Evolutionary conservation across 2,329 filamentous ascomycete species (phyloP), one percentile per base, ranked within the genome.

Genomic region (Verticillium klebahnii): DNA sequence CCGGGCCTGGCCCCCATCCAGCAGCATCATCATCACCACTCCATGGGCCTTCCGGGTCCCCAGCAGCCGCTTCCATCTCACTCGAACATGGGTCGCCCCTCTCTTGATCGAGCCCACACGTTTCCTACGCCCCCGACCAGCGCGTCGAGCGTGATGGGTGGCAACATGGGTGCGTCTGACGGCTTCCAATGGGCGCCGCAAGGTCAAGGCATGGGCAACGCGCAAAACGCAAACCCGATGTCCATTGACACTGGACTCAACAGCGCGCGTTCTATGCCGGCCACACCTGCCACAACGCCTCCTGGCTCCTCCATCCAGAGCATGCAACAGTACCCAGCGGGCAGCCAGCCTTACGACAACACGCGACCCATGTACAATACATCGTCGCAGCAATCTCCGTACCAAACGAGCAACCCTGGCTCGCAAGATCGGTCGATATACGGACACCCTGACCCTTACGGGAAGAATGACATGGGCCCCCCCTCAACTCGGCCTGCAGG

Each of bases 111-210:
- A 59, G 89, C 93, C 17, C 91, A 97, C 74, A 96, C 93, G 2
- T 97, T 97, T 76, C 93, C 94, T 3, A 97, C 94, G 3, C 94
- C 94, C 39, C 93, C 94, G 1, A 92, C 93, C 0, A 97, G 92
- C 73, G 91, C 93, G n/a, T 95, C 93, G 0, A 92, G 92, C 75
- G 86, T 96, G 56, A 50, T 54, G n/a, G 82, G 79, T 12, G 88
- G 78, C 79, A 77, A 85, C 64, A 92, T 96, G 83, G 87, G 88
- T 56, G 85, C 85, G 66, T 88, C 90, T 45, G 90, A 92, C 37
- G 89, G 85, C 50, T 96, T 94, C 74, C 89, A 93, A 72, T 97
- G 93, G 91, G 82, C 78, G 37, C 80, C 81, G 62, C 85, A 75
- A 59, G 77, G 79, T 60, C 83, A 71, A 70, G 83, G 84, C 65